These are phyloP conservation scores for Macrocystidia cucumis DNA, from an alignment of 1,284 basidiomycete species.

Conservation along the genomic window DNA sequence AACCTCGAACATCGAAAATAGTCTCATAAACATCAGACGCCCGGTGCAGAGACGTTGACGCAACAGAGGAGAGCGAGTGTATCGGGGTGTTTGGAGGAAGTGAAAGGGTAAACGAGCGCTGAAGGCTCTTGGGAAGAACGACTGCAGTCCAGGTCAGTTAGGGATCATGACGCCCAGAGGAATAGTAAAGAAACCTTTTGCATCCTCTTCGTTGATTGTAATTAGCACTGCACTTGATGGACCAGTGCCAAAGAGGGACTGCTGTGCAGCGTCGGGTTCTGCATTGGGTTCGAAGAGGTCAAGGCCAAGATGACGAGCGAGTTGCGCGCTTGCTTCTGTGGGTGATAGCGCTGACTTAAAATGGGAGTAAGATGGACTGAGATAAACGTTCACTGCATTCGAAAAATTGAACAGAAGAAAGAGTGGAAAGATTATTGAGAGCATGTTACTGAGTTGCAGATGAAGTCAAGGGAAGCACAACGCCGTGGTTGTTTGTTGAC, in stretches of 20 bases:
- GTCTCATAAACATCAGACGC: conserved; percentile 51
- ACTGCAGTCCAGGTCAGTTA: conserved; percentile 24
- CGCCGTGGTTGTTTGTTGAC: conserved; percentile 21
- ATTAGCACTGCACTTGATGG: conserved; percentile 43
- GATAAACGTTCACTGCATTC: conserved; percentile 44
- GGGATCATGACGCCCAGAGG: conserved; percentile 2
- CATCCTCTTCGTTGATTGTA: conserved; percentile 49
- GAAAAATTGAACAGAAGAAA: conserved; percentile 22
- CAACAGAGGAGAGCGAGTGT: conserved; percentile 36
- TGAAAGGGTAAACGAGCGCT: conserved; percentile 33
- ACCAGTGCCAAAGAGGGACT: conserved; percentile 52
- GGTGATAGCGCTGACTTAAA: conserved; percentile 33
- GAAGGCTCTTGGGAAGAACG: conserved; percentile 38
- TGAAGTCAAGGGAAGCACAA: conserved; percentile 11
- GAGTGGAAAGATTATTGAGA: conserved; percentile 15
- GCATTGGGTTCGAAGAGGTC: conserved; percentile 52
- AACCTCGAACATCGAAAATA: no score
- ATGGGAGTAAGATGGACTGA: conserved; percentile 37
- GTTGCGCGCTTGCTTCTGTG: conserved; percentile 45
- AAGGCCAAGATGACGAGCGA: conserved; percentile 64
- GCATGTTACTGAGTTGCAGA: conserved; percentile 17
- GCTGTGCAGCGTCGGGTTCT: conserved; percentile 29
- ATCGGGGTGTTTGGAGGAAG: conserved; percentile 21
- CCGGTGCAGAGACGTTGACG: conserved; percentile 49
- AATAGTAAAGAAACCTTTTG: conserved; percentile 35